Percentiles rank a stretch among this genome's conserved stretches.
Evolutionary conservation across 345 rosid genomes (phyloP).

Genomic region (Hevea brasiliensis): DNA sequence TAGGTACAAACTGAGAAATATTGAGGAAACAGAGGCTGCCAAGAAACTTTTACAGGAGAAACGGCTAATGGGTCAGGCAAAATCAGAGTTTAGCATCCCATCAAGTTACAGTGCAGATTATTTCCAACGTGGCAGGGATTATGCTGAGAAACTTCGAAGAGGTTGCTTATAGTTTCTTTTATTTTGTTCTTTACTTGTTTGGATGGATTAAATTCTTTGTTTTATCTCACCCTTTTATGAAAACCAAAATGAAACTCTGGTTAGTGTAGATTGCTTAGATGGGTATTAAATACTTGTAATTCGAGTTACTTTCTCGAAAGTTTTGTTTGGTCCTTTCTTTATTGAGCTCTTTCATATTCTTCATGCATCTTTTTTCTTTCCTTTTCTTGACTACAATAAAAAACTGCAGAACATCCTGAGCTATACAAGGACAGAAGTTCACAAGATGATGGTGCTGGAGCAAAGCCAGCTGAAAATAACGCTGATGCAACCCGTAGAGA

Average conservation of each 20-base stretch:
- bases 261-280: background rate
- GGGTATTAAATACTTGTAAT: background rate
- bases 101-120: conserved; percentile 97
- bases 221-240: background rate
- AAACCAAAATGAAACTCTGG: no score
- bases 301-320: background rate
- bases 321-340: background rate
- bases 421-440: conserved; percentile 69
- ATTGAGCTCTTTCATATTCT: background rate
- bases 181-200: background rate
- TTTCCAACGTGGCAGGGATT: conserved; percentile 89
- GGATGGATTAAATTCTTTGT: background rate
- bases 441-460: conserved; percentile 48
- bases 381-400: background rate
- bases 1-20: conserved; percentile 89
- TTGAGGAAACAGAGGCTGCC: conserved; percentile 98
- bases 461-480: conserved; percentile 50
- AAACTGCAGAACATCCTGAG: conserved; percentile 84
- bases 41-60: conserved; percentile 95
- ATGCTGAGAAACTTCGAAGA: conserved; percentile 93
- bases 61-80: conserved; percentile 70
- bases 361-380: background rate
- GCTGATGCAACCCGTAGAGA: conserved; percentile 67
- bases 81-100: conserved; percentile 75
- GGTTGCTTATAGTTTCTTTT: conserved; percentile 39